Conservation (phyloP, 495 filamentous ascomycete species). For the Viridothelium virens region DNA sequence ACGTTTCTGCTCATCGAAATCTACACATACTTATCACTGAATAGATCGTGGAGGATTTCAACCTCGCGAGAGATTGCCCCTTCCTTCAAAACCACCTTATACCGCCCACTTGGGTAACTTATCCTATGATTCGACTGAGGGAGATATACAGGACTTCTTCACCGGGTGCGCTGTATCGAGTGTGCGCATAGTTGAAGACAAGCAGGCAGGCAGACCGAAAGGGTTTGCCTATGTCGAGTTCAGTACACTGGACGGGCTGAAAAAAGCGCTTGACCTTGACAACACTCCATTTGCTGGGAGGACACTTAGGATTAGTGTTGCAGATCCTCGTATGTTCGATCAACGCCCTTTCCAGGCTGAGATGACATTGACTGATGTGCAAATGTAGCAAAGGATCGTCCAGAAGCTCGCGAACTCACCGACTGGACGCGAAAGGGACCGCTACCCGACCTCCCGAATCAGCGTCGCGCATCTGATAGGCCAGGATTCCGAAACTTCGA, state of each 20-base stretch:
- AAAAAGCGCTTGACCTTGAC: conserved; percentile 78
- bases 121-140: conserved; percentile 79
- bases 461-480: conserved; percentile 45
- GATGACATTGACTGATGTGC: neutral
- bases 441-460: conserved; percentile 57
- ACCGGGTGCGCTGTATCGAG: conserved; percentile 71
- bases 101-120: conserved; percentile 95
- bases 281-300: conserved; percentile 74
- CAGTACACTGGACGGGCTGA: conserved; percentile 74
- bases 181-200: conserved; percentile 93
- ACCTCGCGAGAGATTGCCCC: conserved; percentile 69
- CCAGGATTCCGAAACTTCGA: conserved; percentile 37
- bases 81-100: conserved; percentile 85
- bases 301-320: conserved; percentile 78
- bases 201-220: conserved; percentile 82
- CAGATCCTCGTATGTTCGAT: conserved; percentile 65
- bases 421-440: conserved; percentile 92
- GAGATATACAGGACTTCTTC: conserved; percentile 79
- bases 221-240: conserved; percentile 98
- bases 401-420: conserved; percentile 53
- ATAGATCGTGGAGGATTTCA: conserved; percentile 22
- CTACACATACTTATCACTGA: neutral
- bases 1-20: too few relatives aligned
- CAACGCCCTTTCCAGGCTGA: neutral
- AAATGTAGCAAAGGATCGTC: conserved; percentile 65